These are phyloP conservation scores for Penicillium rolfsii DNA, from an alignment of 2,329 filamentous ascomycete genomes.

Conservation along the genomic window DNA sequence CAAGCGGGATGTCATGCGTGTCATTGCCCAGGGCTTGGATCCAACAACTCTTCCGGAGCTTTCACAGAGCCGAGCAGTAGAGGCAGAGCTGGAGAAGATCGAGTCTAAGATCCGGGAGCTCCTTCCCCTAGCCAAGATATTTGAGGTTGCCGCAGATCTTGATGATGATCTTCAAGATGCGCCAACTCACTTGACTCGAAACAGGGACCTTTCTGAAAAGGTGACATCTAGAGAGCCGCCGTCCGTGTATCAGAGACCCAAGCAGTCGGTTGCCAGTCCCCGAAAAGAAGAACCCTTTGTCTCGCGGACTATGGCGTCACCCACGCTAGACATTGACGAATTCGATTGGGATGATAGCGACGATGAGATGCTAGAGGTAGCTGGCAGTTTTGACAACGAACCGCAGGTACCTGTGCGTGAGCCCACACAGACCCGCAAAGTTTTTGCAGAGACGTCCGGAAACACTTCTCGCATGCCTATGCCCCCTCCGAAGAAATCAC, in stretches of 20 bases:
- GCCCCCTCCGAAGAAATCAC: constrained; percentile 38
- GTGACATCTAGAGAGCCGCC: constrained; percentile 1
- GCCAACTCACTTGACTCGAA: background rate
- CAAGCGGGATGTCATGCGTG: constrained; percentile 42
- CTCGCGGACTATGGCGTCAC: constrained; percentile 49
- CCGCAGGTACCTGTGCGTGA: constrained; percentile 20
- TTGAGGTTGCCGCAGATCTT: constrained; percentile 22
- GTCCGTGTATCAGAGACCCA: constrained; percentile 8
- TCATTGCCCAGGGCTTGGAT: constrained; percentile 40
- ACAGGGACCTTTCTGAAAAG: background rate
- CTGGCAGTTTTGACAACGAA: constrained; percentile 42
- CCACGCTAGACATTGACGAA: constrained; percentile 39
- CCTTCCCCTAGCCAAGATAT: constrained; percentile 37
- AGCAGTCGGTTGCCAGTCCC: constrained; percentile 7
- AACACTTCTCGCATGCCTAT: constrained; percentile 39
- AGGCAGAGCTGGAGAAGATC: constrained; percentile 39
- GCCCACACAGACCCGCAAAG: constrained; percentile 33
- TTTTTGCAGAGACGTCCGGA: constrained; percentile 48
- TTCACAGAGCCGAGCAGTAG: constrained; percentile 37
- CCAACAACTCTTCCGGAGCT: constrained; percentile 38
- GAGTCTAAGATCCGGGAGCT: constrained; percentile 40
- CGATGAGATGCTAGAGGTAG: constrained; percentile 51
- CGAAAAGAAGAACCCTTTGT: constrained; percentile 31
- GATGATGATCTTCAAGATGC: background rate
- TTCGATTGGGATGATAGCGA: constrained; percentile 50